phyloP scores from a whole-genome alignment of 805 yeast genomes.

The Candida tallmaniae region DNA sequence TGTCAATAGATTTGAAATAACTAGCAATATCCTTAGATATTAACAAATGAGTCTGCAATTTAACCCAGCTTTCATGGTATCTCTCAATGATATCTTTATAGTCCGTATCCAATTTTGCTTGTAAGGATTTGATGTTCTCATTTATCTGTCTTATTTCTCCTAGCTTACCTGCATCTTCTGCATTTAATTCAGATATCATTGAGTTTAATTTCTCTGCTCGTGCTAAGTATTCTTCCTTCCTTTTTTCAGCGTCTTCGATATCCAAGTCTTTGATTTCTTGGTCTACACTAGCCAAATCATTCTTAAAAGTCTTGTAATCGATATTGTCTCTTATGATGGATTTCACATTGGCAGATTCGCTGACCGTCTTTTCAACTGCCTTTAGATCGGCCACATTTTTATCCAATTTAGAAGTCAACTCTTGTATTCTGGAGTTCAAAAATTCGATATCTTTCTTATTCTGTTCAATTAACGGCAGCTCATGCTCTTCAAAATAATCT shows the following conservation, averaged over 20 bases:
- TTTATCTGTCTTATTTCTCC: conserved; percentile 86
- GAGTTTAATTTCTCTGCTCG: conserved; percentile 49
- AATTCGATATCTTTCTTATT: conserved; percentile 12
- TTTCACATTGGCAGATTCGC: conserved; percentile 58
- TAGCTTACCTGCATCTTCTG: conserved; percentile 64
- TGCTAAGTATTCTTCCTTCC: conserved; percentile 57
- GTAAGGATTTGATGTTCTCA: conserved; percentile 57
- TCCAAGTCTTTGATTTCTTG: conserved; percentile 43
- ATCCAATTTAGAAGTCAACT: conserved; percentile 16
- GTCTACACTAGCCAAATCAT: conserved; percentile 34
- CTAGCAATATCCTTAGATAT: conserved; percentile 78
- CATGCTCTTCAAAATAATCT: conserved; percentile 19
- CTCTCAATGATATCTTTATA: conserved; percentile 60
- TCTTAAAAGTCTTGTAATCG: conserved; percentile 46
- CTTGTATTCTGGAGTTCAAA: conserved; percentile 19
- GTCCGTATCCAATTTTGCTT: conserved; percentile 62
- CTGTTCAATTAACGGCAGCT: conserved; percentile 18
- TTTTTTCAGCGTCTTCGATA: conserved; percentile 52
- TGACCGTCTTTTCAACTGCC: conserved; percentile 36
- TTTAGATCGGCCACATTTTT: conserved; percentile 15
- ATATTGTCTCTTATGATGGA: conserved; percentile 62
- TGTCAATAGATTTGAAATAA: conserved; percentile 81
- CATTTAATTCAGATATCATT: conserved; percentile 50
- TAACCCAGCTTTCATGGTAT: conserved; percentile 69
- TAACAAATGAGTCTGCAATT: conserved; percentile 67